Base-by-base conservation (phyloP, 306 rosid species). In the Hippophae gyantsensis region DNA sequence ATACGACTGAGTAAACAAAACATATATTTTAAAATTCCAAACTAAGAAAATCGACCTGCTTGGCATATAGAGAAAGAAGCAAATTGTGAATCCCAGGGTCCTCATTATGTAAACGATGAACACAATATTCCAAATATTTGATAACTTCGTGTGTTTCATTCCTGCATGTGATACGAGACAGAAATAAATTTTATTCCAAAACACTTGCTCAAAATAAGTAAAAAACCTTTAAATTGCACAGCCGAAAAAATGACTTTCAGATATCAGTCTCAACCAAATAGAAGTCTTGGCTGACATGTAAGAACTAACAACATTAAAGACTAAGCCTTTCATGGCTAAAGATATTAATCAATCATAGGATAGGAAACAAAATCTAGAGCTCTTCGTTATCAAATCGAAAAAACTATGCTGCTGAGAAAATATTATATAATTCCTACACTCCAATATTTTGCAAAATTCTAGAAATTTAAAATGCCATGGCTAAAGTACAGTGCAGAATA, bases 71-170 rank as follows among this genome's bases (percentile, higher is more conserved):
- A 52, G 96, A 83, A 66, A 87, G 94, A 65, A 92, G 87, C 78
- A 92, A 83, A 75, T 92, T 92, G 76, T 87, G 96, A 77, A 87
- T 81, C 80, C 98, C 98, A 43, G 98, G 93, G 66, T 92, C 96
- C 81, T 92, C 98, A 73, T 92, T 92, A 66, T 85, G 86, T 77
- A 92, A 83, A 58, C 82, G 81, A 76, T 92, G 95, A 73, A 85
- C 95, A 73, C 96, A 85, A 60, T 83, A 80, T 68, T 92, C 98
- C 81, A 87, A 86, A 77, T 92, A 92, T 65, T 92, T 92, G 64
- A 92, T 92, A 75, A 87, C 98, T 75, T 92, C 98, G 10, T 92
- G 98, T 10, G 98, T 92, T 81, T 92, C 98, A 68, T 92, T 92
- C 90, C 96, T 92, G 85, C 72, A 74, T 64, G 58, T 57, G 57